Base-by-base conservation (phyloP, 2,329 filamentous ascomycete genomes). In the Blumeriella jaapii region DNA sequence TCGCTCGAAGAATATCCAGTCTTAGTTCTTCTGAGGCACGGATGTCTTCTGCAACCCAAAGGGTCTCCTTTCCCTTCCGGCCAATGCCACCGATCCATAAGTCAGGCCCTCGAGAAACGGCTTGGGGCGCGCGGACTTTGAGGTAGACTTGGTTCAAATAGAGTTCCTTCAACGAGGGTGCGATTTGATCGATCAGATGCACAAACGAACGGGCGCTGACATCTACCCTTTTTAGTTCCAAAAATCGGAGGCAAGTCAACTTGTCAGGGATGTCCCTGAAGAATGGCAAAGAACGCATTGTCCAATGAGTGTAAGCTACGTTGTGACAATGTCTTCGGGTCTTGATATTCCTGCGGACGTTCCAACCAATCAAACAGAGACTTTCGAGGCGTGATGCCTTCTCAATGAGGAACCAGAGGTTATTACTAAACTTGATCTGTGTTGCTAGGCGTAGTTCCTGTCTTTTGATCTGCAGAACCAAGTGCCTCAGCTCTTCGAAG, bases 341-440 rank as follows among this genome's bases (percentile, higher is more conserved):
- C 6, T 33, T 40, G 15, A 36, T 46, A 12, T 47, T 39, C 34
- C 49, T 48, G 30, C 47, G 49, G 12, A 44, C 36, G 32, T 51
- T 55, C 52, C 49, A 56, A n/a, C 65, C 64, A 8, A 65, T 57
- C 11, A 71, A 44, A 39, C 65, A 69, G 12, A 71, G 52, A 28
- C 59, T 68, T 42, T 62, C 55, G 9, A 71, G 58, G 6, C 54
- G 48, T 15, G 52, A 49, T 0, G 67, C 65, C 31, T 62, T 62
- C 30, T 60, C 59, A 11, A 71, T 61, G 25, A 69, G 50, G 41
- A 64, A 61, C 67, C 68, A 71, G 3, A 71, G 54, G 35, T 64
- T 61, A 23, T 58, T 56, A 13, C 59, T 59, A 48, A 68, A 68
- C 12, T 58, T 45, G 11, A 50, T 47, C n/a, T 56, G 55, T 6